Conservation (phyloP, 2,329 filamentous ascomycete species). For the Cladobotryum protrusum region DNA sequence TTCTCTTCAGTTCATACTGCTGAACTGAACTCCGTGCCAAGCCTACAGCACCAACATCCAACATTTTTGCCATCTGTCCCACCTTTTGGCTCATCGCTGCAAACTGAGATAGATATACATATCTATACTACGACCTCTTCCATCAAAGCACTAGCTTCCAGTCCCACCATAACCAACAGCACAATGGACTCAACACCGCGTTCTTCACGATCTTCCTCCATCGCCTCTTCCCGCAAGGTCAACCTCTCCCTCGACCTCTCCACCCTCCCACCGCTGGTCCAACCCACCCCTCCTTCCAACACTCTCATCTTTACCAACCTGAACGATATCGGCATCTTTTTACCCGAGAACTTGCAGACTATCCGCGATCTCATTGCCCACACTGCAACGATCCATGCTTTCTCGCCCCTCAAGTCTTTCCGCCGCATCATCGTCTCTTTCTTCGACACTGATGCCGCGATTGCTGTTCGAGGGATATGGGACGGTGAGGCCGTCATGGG, state of each 20-base stretch:
- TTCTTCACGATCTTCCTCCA: conserved; percentile 40
- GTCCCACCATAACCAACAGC: neutral
- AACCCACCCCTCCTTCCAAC: conserved; percentile 73
- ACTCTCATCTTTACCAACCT: conserved; percentile 82
- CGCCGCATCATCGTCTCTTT: conserved; percentile 76
- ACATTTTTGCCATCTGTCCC: too few species aligned
- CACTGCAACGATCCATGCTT: conserved; percentile 68
- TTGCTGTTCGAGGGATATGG: conserved; percentile 64
- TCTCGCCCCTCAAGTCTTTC: conserved; percentile 76
- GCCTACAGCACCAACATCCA: too few species aligned
- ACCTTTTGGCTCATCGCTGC: too few species aligned
- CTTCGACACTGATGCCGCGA: conserved; percentile 61
- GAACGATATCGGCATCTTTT: conserved; percentile 65
- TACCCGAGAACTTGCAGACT: conserved; percentile 63
- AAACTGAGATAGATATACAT: too few species aligned
- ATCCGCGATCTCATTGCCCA: conserved; percentile 65
- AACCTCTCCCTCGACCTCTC: conserved; percentile 68
- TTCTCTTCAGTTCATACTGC: too few species aligned
- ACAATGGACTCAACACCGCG: conserved; percentile 32
- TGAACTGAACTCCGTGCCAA: too few species aligned
- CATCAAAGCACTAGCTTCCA: too few species aligned
- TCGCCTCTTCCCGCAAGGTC: conserved; percentile 37
- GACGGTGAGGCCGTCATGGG: conserved; percentile 71
- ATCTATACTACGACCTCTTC: neutral
- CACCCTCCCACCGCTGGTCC: conserved; percentile 59